These are phyloP conservation scores for Ilyonectria mors-panacis DNA, from an alignment of 2,329 filamentous ascomycete genomes.

Conservation along the genomic window DNA sequence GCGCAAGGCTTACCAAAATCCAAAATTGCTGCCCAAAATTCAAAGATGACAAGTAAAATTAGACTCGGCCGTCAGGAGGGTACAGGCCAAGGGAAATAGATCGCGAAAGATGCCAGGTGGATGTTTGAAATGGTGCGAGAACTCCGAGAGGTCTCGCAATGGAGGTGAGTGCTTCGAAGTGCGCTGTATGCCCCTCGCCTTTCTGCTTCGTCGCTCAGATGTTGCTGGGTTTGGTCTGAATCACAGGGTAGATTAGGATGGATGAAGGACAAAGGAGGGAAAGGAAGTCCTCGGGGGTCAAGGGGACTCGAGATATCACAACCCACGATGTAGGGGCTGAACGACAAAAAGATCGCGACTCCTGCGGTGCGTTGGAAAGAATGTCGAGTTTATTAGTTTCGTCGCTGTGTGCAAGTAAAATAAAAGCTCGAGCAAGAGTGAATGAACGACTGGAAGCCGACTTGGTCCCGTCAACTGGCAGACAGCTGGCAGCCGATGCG, in stretches of 20 bases:
- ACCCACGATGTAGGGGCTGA: not conserved
- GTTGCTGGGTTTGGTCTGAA: not conserved
- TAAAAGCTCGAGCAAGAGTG: not conserved
- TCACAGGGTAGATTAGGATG: not conserved
- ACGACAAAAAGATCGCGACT: not conserved
- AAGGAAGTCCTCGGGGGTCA: not conserved
- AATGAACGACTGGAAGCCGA: not conserved
- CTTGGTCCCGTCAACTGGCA: constrained; percentile 3
- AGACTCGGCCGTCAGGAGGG: too few relatives aligned
- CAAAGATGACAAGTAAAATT: not conserved
- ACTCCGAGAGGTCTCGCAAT: not conserved
- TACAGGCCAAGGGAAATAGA: not conserved
- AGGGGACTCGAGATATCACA: not conserved
- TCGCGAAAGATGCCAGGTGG: not conserved
- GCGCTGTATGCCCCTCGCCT: not conserved
- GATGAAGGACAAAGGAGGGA: not conserved
- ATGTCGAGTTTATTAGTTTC: not conserved
- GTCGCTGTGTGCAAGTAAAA: not conserved
- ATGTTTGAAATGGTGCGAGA: not conserved
- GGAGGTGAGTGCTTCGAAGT: not conserved
- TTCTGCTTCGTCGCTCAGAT: not conserved
- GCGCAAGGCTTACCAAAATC: not conserved
- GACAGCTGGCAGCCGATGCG: constrained; percentile 2
- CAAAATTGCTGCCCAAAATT: constrained; percentile 9
- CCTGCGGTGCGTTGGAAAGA: not conserved